Conservation (phyloP, 1,284 basidiomycete genomes). For the Lignosus rhinocerotis region DNA sequence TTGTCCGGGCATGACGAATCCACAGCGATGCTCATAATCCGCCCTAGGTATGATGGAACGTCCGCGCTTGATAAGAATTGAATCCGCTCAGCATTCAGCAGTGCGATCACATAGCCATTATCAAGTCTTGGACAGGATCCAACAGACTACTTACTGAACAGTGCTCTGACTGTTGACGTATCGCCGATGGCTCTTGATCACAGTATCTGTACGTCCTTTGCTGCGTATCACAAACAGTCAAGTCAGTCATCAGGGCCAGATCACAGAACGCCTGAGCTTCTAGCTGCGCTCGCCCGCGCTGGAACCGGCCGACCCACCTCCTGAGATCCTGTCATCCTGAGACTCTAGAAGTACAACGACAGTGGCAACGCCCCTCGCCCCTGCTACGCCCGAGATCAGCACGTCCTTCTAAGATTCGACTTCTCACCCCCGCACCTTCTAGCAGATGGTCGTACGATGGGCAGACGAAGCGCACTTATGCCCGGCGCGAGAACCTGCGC, state of each 20-base stretch:
- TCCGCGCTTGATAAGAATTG: not conserved
- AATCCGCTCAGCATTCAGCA: not conserved
- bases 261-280: no score
- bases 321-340: no score
- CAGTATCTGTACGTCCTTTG: not conserved
- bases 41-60: not conserved
- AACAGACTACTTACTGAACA: not conserved
- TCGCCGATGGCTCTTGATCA: not conserved
- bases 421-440: not conserved
- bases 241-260: not conserved
- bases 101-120: not conserved
- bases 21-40: not conserved
- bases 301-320: no score
- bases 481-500: not conserved
- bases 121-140: not conserved
- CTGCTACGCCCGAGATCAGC: not conserved
- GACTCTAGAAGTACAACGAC: not conserved
- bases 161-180: no score
- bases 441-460: not conserved
- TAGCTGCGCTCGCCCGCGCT: no score
- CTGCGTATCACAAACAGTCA: not conserved
- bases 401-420: not conserved
- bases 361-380: not conserved
- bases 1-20: not conserved
- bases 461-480: not conserved